Base-by-base conservation (phyloP, 208 protist genomes). In the Acanthamoeba divionensis region DNA sequence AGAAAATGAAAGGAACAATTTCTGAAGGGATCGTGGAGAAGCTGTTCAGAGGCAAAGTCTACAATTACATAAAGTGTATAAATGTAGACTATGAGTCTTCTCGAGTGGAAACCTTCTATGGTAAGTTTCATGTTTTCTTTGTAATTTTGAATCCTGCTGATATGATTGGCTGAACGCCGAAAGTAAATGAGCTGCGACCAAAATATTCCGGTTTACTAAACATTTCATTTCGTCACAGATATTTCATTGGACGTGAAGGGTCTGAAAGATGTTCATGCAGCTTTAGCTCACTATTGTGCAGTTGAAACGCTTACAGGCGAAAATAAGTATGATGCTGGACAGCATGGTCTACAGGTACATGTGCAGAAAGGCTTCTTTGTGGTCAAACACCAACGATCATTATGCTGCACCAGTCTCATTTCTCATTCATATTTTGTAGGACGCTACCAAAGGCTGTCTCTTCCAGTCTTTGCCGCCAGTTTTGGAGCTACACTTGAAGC, bases 401-500 rank as follows among this genome's bases (percentile, higher is more conserved):
- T 88, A 7, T 13, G 7, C 26, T 79, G 10, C 24, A 13, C 24
- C 13, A 29, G 2, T 21, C 50, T 52, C 29, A 15, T 83, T 60
- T n/a, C n/a, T n/a, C n/a, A n/a, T n/a, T 60, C 52, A 21, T 60
- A 15, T 60, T 57, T 83, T 2, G 18, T 31, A 95, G 86, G 94
- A 96, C 65, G 97, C 96, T 18, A 92, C 94, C 41, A 96, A 96
- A 57, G 95, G 96, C 36, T 85, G 91, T n/a, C 44, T 60, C 10
- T 97, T 98, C 87, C 69, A 87, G 26, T 91, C 62, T 47, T 91
- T 97, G n/a, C 97, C 96, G 7, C 96, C 95, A 33, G 95, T 98
- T 3, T 90, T 98, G 36, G 90, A 96, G 71, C 60, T 98, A n/a
- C 96, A 98, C 52, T 93, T 98, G 1, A 97, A 97, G 79, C 92